These are phyloP conservation scores for Thelonectria rubi DNA, from an alignment of 2,329 filamentous ascomycete genomes.

Conservation along the genomic window DNA sequence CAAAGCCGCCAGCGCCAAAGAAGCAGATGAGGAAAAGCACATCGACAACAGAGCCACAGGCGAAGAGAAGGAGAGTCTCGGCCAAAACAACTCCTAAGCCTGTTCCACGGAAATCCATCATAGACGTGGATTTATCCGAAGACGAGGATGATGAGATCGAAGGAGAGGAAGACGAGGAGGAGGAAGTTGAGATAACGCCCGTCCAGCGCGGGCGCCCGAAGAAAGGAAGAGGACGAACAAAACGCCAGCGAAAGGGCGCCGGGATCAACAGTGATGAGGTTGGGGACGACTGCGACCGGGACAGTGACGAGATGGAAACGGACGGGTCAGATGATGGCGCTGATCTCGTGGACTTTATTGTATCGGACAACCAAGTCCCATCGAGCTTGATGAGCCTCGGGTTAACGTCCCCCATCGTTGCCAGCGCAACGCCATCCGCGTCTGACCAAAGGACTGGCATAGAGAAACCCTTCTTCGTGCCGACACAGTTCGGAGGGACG, in stretches of 20 bases:
- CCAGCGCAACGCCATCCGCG: conserved; percentile 34
- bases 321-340: conserved; percentile 59
- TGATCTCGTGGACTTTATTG: conserved; percentile 66
- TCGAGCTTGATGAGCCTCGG: conserved; percentile 50
- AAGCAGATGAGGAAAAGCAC: conserved; percentile 29
- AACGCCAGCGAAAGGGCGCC: conserved; percentile 32
- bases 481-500: conserved; percentile 50
- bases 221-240: conserved; percentile 35
- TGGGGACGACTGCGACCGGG: conserved; percentile 62
- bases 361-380: conserved; percentile 56
- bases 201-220: conserved; percentile 29
- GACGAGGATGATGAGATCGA: conserved; percentile 36
- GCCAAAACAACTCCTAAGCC: conserved; percentile 18
- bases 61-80: conserved; percentile 37
- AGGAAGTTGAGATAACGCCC: conserved; percentile 24
- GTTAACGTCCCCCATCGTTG: conserved; percentile 41
- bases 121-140: conserved; percentile 28
- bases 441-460: neutral
- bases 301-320: conserved; percentile 57
- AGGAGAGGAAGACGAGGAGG: conserved; percentile 27
- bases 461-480: conserved; percentile 50
- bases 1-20: conserved; percentile 13
- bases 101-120: conserved; percentile 27
- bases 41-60: conserved; percentile 27
- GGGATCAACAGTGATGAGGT: conserved; percentile 57